A percentile compares a stretch with the other conserved stretches of the same genome.
Evolutionary conservation across 805 yeast species (phyloP).

Genomic region (Saccharomycopsis sp.): DNA sequence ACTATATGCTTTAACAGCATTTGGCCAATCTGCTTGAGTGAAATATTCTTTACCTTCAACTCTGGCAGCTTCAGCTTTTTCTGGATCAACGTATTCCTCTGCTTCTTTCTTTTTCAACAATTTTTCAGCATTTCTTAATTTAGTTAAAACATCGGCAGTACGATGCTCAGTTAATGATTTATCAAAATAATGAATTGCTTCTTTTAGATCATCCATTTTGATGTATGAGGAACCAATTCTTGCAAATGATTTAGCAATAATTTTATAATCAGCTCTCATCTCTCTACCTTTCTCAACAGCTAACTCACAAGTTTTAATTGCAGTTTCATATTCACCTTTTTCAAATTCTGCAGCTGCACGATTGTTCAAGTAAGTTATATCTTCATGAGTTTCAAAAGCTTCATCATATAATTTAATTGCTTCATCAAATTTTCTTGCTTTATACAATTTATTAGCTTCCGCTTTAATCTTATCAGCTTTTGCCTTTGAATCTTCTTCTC

Average conservation of each 20-base stretch:
- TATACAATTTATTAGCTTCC: conserved; percentile 81
- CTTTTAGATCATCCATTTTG: conserved; percentile 63
- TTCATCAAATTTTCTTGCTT: conserved; percentile 81
- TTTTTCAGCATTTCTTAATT: conserved; percentile 83
- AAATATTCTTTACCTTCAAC: conserved; percentile 84
- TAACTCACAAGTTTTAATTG: conserved; percentile 68
- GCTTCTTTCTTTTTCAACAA: conserved; percentile 74
- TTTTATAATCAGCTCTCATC: conserved; percentile 82
- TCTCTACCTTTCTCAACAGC: conserved; percentile 92
- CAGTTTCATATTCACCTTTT: conserved; percentile 83
- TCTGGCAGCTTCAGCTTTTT: conserved; percentile 92
- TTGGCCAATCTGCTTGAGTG: conserved; percentile 93
- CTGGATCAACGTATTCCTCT: conserved; percentile 77
- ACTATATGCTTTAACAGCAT: conserved; percentile 86
- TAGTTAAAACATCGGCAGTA: conserved; percentile 85
- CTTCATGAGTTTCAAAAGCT: conserved; percentile 78
- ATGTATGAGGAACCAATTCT: conserved; percentile 80
- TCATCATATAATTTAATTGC: conserved; percentile 81
- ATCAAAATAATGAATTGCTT: conserved; percentile 75
- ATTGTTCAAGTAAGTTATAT: conserved; percentile 90
- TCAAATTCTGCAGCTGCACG: conserved; percentile 97
- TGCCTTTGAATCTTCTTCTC: conserved; percentile 30
- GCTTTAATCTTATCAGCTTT: conserved; percentile 69
- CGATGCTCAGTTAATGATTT: conserved; percentile 95
- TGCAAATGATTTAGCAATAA: conserved; percentile 87